These are phyloP conservation scores for Hygrophorus pudorinus DNA, from an alignment of 768 basidiomycete genomes.

Conservation along the genomic window DNA sequence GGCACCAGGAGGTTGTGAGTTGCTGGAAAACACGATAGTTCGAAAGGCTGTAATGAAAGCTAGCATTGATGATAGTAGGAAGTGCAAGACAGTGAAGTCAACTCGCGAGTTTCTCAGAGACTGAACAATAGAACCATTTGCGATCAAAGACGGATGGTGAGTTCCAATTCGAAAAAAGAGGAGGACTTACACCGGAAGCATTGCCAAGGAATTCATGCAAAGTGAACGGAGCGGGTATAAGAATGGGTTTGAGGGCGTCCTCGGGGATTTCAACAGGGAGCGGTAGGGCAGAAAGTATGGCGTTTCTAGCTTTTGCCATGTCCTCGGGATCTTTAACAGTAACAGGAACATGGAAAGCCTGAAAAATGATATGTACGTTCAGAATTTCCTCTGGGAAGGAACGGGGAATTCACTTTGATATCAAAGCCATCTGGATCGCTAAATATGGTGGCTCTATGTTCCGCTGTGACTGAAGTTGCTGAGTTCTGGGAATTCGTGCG, in stretches of 20 bases:
- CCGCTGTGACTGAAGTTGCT: background rate
- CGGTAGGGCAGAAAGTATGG: slow-evolving; percentile 48
- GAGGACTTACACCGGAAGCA: slow-evolving; percentile 40
- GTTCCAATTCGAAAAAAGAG: slow-evolving; percentile 1
- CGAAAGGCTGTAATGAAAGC: slow-evolving; percentile 34
- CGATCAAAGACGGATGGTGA: background rate
- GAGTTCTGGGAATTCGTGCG: background rate
- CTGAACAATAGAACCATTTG: slow-evolving; percentile 23
- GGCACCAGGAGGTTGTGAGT: slow-evolving; percentile 66
- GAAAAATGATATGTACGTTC: background rate
- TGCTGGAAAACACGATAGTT: slow-evolving; percentile 63
- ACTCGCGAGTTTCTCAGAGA: slow-evolving; percentile 48
- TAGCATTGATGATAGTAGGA: background rate
- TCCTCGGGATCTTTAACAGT: slow-evolving; percentile 28
- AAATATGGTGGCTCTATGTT: background rate
- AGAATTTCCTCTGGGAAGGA: background rate
- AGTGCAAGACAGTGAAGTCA: background rate
- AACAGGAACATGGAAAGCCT: background rate
- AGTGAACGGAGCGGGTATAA: slow-evolving; percentile 53
- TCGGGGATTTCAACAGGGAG: slow-evolving; percentile 55
- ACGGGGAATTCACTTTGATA: background rate
- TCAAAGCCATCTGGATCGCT: slow-evolving; percentile 1
- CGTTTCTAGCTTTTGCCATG: slow-evolving; percentile 43
- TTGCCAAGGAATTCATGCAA: slow-evolving; percentile 61
- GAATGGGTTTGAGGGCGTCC: slow-evolving; percentile 57